Base-by-base conservation (phyloP, 352 stramenopile species). In the Globisporangium heterothallicum region DNA sequence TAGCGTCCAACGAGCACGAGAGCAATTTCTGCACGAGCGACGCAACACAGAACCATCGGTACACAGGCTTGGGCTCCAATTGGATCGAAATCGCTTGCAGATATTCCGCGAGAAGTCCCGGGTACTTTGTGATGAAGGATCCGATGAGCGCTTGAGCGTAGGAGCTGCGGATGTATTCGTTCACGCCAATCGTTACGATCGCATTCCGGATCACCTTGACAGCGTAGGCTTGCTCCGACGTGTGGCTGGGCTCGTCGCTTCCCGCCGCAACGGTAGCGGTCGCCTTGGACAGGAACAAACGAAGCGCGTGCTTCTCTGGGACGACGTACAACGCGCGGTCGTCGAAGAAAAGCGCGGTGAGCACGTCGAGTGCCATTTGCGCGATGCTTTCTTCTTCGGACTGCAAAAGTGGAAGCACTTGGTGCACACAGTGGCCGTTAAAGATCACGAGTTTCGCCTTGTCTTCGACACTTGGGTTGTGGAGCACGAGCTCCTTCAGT, bases 31-130 rank as follows among this genome's bases (percentile, higher is more conserved):
- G 74, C 24, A 93, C 58, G 24, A 93, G 64, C 8, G 78, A 89
- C 0, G 71, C 70, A 5, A 86, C 66, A 19, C 64, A 79, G 54
- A 92, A 95, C 84, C 84, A 95, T 34, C 81, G 76, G 45, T 74
- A 95, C 2, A 68, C 76, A 1, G 71, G 67, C 22, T 83, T 84
- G 1, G 84, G 84, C 49, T 95, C 81, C 13, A 95, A 63, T 26
- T 85, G 80, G 14, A 87, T 53, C 0, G 76, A 56, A 32, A 90
- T 34, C 6, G 67, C 68, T 21, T 72, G 47, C 16, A 93, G 47
- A 48, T 88, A 89, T 27, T 88, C 74, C 2, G 73, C 64, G 10
- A 78, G 32, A 3, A 90, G 65, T 0, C 68, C 79, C 0, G 82
- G 84, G 44, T 88, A 95, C 55, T 58, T 75, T 0, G 48, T 42